Evolutionary conservation across 768 basidiomycete genomes (phyloP).

Genomic region (Pleurotus eryngii): DNA sequence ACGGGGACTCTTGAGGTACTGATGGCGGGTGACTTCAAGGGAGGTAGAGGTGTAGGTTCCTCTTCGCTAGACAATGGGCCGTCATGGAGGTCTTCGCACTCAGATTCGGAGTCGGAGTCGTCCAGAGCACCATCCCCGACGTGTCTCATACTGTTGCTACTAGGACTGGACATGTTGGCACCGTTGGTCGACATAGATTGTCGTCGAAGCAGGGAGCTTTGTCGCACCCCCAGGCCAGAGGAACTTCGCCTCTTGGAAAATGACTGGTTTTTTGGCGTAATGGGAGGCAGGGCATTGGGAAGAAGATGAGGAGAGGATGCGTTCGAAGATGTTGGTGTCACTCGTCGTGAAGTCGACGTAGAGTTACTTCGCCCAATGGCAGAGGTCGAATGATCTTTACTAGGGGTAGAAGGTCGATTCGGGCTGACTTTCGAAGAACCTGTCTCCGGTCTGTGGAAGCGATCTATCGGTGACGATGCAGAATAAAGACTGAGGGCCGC

Average conservation of each 20-base stretch:
- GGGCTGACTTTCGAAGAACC: not conserved
- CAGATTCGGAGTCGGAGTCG: conserved; percentile 68
- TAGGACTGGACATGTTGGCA: conserved; percentile 31
- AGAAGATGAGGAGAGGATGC: conserved; percentile 54
- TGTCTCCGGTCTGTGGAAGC: conserved; percentile 5
- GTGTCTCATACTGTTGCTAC: conserved; percentile 48
- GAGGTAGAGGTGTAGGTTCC: conserved; percentile 17
- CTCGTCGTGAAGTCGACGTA: conserved; percentile 38
- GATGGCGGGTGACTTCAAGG: conserved; percentile 33
- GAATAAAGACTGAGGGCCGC: conserved; percentile 29
- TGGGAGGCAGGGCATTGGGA: conserved; percentile 39
- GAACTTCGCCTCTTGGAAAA: conserved; percentile 36
- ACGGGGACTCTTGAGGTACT: conserved; percentile 26
- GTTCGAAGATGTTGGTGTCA: conserved; percentile 57
- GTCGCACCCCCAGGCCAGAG: conserved; percentile 28
- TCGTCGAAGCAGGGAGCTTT: conserved; percentile 39
- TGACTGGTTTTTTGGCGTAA: conserved; percentile 38
- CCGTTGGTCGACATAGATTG: conserved; percentile 36
- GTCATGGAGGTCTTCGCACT: conserved; percentile 29
- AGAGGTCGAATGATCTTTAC: conserved; percentile 12
- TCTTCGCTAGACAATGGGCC: conserved; percentile 33
- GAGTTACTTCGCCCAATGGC: conserved; percentile 27
- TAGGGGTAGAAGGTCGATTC: conserved; percentile 7
- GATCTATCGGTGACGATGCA: conserved; percentile 18
- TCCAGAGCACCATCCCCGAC: conserved; percentile 77